Evolutionary conservation across 2,329 filamentous ascomycete species (phyloP), one percentile per base, ranked within the genome.

Genomic region (Phaeosphaeria sp.): DNA sequence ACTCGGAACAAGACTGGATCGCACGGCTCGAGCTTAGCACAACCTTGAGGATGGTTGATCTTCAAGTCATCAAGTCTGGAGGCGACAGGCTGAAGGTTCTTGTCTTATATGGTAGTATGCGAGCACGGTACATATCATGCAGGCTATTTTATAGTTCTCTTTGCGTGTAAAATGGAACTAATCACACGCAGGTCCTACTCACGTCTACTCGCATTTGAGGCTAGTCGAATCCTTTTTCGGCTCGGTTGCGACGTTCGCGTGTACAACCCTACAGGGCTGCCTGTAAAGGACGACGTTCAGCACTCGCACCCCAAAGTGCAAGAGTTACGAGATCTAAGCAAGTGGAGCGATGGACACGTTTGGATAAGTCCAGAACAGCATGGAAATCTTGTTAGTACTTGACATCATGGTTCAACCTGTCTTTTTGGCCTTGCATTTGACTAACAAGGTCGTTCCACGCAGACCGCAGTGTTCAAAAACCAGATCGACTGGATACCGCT

Each of bases 401-500:
- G n/a, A n/a, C n/a, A n/a, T n/a, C n/a, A n/a, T n/a, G n/a, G n/a
- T n/a, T n/a, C n/a, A n/a, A n/a, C n/a, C n/a, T n/a, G n/a, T n/a
- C n/a, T n/a, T n/a, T n/a, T n/a, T n/a, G n/a, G n/a, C n/a, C n/a
- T n/a, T n/a, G n/a, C n/a, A n/a, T n/a, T n/a, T n/a, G n/a, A n/a
- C n/a, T n/a, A n/a, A n/a, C n/a, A n/a, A n/a, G n/a, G n/a, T n/a
- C n/a, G n/a, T n/a, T n/a, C n/a, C n/a, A n/a, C n/a, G n/a, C n/a
- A n/a, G 80, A 89, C 87, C 0, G 86, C 82, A 3, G 84, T 89
- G 0, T 90, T 90, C 80, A 90, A 90, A 62, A 88, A 88, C 62
- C 87, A 90, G 62, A 89, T 90, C 48, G 88, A 90, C 72, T 90
- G 88, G 88, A 87, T 90, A 41, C 87, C 87, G 0, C 77, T 90